Evolutionary conservation across 345 rosid genomes (phyloP).

Genomic region (Gynandropsis gynandra): DNA sequence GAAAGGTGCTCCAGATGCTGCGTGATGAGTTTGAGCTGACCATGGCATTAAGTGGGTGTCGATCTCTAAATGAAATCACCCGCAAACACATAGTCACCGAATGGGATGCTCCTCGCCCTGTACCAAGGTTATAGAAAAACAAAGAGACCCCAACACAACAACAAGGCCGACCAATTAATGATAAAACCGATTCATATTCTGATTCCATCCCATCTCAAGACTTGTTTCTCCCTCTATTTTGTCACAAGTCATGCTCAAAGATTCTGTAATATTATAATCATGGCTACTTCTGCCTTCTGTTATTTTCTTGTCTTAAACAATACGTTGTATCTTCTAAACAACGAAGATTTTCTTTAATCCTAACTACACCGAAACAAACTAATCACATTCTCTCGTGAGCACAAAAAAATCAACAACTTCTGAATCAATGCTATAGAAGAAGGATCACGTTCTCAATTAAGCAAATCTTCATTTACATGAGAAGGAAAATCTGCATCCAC

Average conservation of each 20-base stretch:
- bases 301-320: conserved; percentile 20
- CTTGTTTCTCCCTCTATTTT: conserved; percentile 1
- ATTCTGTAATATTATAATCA: conserved; percentile 20
- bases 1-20: conserved; percentile 66
- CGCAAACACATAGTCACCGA: conserved; percentile 61
- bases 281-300: conserved; percentile 36
- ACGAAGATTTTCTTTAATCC: not conserved
- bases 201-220: conserved; percentile 4
- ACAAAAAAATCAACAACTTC: too few relatives aligned
- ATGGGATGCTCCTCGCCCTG: conserved; percentile 48
- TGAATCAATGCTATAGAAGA: not conserved
- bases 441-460: not conserved
- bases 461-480: too few relatives aligned
- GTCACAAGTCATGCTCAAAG: conserved; percentile 7
- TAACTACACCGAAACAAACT: too few relatives aligned
- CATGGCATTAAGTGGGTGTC: conserved; percentile 77
- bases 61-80: conserved; percentile 65
- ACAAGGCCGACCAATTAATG: not conserved
- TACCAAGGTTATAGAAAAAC: conserved; percentile 33
- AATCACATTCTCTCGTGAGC: too few relatives aligned
- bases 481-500: not conserved
- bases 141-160: not conserved
- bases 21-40: conserved; percentile 76
- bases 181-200: conserved; percentile 16
- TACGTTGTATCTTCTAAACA: not conserved